Evolutionary conservation across 2,329 filamentous ascomycete genomes (phyloP).

Genomic region (Penicillium sumatraense): DNA sequence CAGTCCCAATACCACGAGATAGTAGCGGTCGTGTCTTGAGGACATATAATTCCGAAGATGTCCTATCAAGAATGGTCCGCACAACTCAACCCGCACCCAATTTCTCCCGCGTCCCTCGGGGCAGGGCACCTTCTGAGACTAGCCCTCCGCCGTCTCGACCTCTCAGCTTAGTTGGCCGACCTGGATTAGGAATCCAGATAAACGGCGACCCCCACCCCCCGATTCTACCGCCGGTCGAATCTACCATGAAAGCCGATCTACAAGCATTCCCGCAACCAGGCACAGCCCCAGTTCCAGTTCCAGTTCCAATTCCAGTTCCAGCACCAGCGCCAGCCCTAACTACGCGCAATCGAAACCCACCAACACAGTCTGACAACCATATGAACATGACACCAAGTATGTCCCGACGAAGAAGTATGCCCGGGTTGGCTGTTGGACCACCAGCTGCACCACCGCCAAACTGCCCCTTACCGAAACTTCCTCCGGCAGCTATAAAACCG

Average conservation of each 20-base stretch:
- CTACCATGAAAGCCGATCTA: neutral
- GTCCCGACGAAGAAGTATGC: constrained; percentile 39
- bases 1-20: constrained; percentile 16
- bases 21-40: constrained; percentile 26
- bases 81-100: constrained; percentile 13
- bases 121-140: constrained; percentile 11
- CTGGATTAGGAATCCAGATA: constrained; percentile 17
- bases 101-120: constrained; percentile 22
- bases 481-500: constrained; percentile 21
- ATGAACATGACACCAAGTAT: constrained; percentile 17
- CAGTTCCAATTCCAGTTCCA: no score
- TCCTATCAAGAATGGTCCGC: constrained; percentile 25
- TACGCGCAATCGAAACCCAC: constrained; percentile 20
- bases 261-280: neutral
- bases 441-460: constrained; percentile 38
- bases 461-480: constrained; percentile 39
- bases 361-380: constrained; percentile 15
- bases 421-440: constrained; percentile 35
- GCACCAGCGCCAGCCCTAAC: constrained; percentile 2
- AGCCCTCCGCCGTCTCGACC: constrained; percentile 25
- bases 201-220: constrained; percentile 9
- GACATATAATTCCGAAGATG: constrained; percentile 36
- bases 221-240: constrained; percentile 10
- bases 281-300: neutral
- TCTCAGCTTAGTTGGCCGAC: constrained; percentile 24